Base-by-base conservation (phyloP, 306 rosid species). In the Vachellia pachyceras region DNA sequence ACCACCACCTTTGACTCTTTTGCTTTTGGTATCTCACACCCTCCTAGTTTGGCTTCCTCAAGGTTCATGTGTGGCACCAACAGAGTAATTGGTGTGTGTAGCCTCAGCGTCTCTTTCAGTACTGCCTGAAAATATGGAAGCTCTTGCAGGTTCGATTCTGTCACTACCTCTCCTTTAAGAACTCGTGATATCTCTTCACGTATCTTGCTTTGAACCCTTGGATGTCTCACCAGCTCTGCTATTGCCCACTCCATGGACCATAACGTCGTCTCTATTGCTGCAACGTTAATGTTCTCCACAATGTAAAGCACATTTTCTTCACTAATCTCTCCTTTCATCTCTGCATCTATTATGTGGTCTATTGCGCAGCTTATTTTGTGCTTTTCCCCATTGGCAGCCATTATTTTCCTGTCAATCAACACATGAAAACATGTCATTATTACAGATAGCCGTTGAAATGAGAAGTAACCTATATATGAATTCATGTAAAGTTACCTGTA, bases 1-100 rank as follows among this genome's bases (percentile, higher is more conserved):
- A 94, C 97, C 73, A 92, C 5, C 57, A 94, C 86, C 77, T 92
- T 92, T 29, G 33, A 90, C 98, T 94, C 87, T 94, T 95, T 97
- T 0, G 98, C 87, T 94, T 95, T 97, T 0, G 98, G 97, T 25
- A 94, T 92, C 85, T 94, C 97, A 29, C 7, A 90, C 5, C 90
- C 90, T 0, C 80, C 90, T 0, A 94, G 96, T 88, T 91, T 92
- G 0, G 98, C 97, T 0, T 94, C 96, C 11, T 91, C 83, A 49
- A 94, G 96, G 84, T 94, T 94, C 98, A 94, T 92, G 89, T 94
- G 98, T 1, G 98, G 98, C 35, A 92, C 96, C 0, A 94, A 94
- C 25, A 94, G 91, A 0, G 98, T 97, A 18, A 92, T 92, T 0
- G 98, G 94, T 97, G 91, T 94, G 10, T 96, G 80, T 0, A 92